Conservation (phyloP, 768 basidiomycete genomes). For the Phylloporus scabripes region DNA sequence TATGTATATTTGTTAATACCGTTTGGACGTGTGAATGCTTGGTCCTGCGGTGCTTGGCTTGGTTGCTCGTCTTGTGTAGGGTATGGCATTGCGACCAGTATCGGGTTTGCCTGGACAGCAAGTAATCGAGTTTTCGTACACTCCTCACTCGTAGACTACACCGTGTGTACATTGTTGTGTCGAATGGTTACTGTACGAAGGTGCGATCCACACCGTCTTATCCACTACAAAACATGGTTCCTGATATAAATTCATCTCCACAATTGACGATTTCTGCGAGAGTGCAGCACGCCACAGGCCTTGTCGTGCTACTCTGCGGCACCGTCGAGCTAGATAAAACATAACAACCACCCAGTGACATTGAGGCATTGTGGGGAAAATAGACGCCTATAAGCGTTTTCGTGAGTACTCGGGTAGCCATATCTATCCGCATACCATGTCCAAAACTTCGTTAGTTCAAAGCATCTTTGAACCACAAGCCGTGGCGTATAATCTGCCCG, state of each 20-base stretch:
- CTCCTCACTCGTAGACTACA: too few relatives aligned
- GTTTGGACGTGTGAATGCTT: too few relatives aligned
- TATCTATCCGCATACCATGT: background rate
- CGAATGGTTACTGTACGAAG: too few relatives aligned
- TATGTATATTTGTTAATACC: too few relatives aligned
- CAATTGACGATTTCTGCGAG: background rate
- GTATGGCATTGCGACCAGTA: too few relatives aligned
- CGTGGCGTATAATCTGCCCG: background rate
- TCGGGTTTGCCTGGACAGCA: too few relatives aligned
- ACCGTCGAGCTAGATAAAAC: background rate
- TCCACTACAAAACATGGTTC: background rate
- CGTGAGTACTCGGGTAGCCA: background rate
- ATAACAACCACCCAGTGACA: background rate
- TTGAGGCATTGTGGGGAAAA: background rate
- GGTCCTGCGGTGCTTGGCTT: too few relatives aligned
- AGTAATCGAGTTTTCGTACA: too few relatives aligned
- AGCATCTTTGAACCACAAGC: background rate
- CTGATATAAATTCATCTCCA: background rate
- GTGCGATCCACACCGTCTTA: background rate
- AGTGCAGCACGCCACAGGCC: background rate
- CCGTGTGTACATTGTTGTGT: too few relatives aligned
- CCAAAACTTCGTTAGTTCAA: background rate
- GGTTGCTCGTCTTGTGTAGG: too few relatives aligned
- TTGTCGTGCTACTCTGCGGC: background rate
- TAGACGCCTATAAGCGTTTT: background rate